Conservation (phyloP, 2,329 filamentous ascomycete species). For the Stachybotrys elegans region DNA sequence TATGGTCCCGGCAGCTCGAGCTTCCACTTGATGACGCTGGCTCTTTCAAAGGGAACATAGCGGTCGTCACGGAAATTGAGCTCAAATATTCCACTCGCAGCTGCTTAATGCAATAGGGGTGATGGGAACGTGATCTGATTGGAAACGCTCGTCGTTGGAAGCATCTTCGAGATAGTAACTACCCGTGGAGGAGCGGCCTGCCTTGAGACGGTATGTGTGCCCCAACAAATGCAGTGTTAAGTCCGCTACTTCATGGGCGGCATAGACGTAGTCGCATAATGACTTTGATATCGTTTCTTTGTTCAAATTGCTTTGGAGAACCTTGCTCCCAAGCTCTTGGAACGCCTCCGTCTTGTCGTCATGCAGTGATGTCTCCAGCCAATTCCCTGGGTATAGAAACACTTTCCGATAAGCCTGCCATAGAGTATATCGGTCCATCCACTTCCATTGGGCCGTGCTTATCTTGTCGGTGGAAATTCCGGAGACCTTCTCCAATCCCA, state of each 20-base stretch:
- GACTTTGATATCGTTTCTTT: no score
- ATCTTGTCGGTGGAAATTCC: background rate
- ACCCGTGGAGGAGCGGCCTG: no score
- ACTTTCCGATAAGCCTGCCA: background rate
- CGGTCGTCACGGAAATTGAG: constrained; percentile 3
- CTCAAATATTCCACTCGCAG: constrained; percentile 1
- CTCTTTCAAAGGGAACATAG: constrained; percentile 2
- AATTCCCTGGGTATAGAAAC: background rate
- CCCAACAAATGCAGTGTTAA: no score
- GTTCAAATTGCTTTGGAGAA: no score
- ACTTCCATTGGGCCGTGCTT: background rate
- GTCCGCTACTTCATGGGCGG: no score
- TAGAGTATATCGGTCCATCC: background rate
- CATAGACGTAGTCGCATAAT: no score
- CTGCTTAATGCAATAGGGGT: background rate
- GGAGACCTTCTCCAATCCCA: background rate
- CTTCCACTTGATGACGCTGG: background rate
- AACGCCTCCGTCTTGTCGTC: background rate
- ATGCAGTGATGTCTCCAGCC: background rate
- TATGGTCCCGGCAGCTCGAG: background rate
- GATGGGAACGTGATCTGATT: background rate
- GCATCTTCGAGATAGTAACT: no score
- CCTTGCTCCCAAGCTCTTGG: no score
- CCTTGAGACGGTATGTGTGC: no score
- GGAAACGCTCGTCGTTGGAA: constrained; percentile 1